Base-by-base conservation (phyloP, 208 protist genomes). In the Acanthamoeba divionensis region DNA sequence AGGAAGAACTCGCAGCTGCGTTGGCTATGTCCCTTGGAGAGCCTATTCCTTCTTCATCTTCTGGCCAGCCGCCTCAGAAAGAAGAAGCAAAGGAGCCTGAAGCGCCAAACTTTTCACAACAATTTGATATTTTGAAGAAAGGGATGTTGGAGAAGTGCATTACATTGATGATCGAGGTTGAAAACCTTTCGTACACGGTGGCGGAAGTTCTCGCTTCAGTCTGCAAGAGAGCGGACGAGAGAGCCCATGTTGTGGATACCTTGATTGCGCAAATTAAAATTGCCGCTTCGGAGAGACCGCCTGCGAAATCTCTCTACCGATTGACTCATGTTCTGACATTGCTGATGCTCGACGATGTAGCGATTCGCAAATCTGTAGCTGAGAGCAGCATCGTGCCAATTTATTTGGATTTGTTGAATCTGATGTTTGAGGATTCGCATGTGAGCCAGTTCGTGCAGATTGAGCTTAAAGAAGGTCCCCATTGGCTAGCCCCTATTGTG, bases 1-100 rank as follows among this genome's bases (percentile, higher is more conserved):
- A 86, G 41, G 77, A 86, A 26, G 77, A 86, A 21, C 36, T 86
- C 13, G 77, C 77, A n/a, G 77, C 77, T 41, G 77, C 77, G 36
- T 57, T 86, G 33, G 77, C 77, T 36, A 86, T 86, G 77, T 86
- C 77, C 0, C 44, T 86, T 1, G 77, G 77, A 33, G 54, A 86
- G 52, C 26, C 48, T 8, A 45, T 86, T 26, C 54, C 45, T 9
- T 67, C 60, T 5, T 71, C 63, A 9, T 41, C 63, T 33, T 47
- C 36, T 41, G 63, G 63, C 63, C 63, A 4, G 62, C n/a, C 13
- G 24, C 67, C 38, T 13, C 6, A 54, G 7, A 29, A 66, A 45
- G 77, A 66, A 45, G 48, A 21, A 29, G 38, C 55, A 6, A 67
- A 86, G 55, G 66, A 86, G 31, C 41, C 41, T 13, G 54, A 66